Conservation (phyloP, 75 land plant species). For the Gnetum montanum region DNA sequence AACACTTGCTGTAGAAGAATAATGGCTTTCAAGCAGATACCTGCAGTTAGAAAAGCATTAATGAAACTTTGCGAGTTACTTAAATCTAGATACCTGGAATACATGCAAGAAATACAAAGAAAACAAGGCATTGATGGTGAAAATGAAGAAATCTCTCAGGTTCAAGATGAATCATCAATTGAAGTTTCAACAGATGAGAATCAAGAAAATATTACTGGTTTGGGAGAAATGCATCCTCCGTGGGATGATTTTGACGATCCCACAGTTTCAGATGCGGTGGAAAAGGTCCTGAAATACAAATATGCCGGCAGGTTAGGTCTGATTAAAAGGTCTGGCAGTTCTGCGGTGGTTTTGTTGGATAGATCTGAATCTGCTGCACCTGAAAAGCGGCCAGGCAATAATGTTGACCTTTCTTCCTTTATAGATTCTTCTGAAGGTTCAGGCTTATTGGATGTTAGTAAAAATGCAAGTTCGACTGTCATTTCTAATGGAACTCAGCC, state of each 20-base stretch:
- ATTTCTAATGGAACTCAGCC: neutral
- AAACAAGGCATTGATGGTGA: neutral
- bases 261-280: constrained; percentile 43
- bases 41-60: constrained; percentile 48
- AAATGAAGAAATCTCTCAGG: neutral
- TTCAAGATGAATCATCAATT: neutral
- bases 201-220: neutral
- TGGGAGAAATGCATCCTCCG: neutral
- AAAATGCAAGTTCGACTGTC: no score
- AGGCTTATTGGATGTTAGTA: no score
- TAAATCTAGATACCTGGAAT: constrained; percentile 37
- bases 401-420: no score
- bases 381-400: no score
- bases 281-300: constrained; percentile 59
- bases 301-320: constrained; percentile 26
- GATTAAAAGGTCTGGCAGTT: constrained; percentile 13
- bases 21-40: constrained; percentile 35
- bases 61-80: constrained; percentile 69
- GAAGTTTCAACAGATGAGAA: neutral
- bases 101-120: constrained; percentile 9
- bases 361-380: constrained; percentile 5
- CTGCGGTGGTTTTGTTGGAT: neutral
- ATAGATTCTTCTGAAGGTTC: no score
- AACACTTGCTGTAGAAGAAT: constrained; percentile 65
- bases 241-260: constrained; percentile 90